Conservation (phyloP, 2,329 filamentous ascomycete species). For the Trichoderma atrobrunneum region DNA sequence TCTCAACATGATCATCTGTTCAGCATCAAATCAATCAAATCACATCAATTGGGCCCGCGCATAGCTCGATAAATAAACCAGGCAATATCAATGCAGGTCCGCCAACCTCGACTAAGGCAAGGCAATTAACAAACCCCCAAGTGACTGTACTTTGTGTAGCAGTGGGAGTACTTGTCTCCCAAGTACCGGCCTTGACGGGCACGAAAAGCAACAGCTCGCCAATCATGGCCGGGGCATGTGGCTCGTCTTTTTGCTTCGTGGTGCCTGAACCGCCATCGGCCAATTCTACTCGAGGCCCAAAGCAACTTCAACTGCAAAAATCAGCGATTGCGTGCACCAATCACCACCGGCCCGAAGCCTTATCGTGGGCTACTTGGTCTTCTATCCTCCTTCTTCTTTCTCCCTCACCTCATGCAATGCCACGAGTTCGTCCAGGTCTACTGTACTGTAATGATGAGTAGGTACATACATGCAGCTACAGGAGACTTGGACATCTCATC, state of each 20-base stretch:
- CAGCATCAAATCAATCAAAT: neutral
- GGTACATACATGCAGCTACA: neutral
- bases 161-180: neutral
- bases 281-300: neutral
- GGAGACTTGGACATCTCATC: neutral
- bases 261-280: slow-evolving; percentile 9
- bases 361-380: neutral
- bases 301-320: neutral
- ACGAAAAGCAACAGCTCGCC: neutral
- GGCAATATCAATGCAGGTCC: slow-evolving; percentile 9
- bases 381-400: neutral
- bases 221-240: neutral
- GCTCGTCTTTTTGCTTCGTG: neutral
- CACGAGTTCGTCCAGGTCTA: neutral
- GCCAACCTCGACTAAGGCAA: neutral
- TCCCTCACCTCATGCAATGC: neutral
- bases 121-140: neutral
- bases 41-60: neutral
- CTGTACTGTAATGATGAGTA: neutral
- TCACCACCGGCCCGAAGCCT: neutral
- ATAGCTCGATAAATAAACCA: neutral
- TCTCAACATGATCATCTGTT: neutral
- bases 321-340: neutral
- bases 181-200: neutral
- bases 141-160: neutral